phyloP scores from a whole-genome alignment of 371 early-diverging fungal genomes.

The Rhizopus arrhizus region DNA sequence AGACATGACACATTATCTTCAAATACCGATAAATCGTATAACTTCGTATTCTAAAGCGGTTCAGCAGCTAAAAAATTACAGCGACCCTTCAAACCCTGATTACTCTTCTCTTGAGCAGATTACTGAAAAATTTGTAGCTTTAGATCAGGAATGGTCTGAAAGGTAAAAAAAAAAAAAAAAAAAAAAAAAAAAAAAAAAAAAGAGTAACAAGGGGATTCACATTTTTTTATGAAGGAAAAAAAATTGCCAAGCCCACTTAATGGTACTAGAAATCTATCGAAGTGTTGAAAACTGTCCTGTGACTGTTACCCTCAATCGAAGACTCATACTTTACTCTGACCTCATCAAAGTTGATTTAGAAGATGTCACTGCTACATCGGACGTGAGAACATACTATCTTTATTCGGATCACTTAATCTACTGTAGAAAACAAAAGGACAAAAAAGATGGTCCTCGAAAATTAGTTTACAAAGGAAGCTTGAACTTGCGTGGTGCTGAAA shows the following conservation, averaged over 20 bases:
- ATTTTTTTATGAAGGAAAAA: slow-evolving; percentile 14
- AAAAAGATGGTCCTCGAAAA: slow-evolving; percentile 2
- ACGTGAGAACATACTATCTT: slow-evolving; percentile 33
- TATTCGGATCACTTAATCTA: slow-evolving; percentile 29
- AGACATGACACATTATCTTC: slow-evolving; percentile 15
- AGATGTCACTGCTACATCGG: slow-evolving; percentile 22
- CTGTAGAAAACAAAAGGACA: slow-evolving; percentile 25
- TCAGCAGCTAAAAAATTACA: slow-evolving; percentile 17
- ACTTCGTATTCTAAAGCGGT: slow-evolving; percentile 18
- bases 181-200: too few relatives aligned
- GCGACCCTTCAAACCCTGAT: slow-evolving; percentile 30
- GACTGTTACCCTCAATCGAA: slow-evolving; percentile 24
- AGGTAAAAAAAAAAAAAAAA: slow-evolving; percentile 22
- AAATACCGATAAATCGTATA: slow-evolving; percentile 13
- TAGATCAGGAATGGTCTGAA: slow-evolving; percentile 15
- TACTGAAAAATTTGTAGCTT: slow-evolving; percentile 5
- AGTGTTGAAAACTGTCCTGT: slow-evolving; percentile 27
- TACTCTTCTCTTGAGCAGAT: slow-evolving; percentile 14
- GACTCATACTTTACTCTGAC: slow-evolving; percentile 26
- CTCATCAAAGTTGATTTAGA: slow-evolving; percentile 34
- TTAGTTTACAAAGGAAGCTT: slow-evolving; percentile 23
- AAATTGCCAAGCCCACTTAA: slow-evolving; percentile 22
- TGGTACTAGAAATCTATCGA: slow-evolving; percentile 24
- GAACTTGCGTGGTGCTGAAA: slow-evolving; percentile 14
- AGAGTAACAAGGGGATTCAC: too few relatives aligned